Conservation (phyloP, 1,284 basidiomycete species). For the Sphagnurus paluster region DNA sequence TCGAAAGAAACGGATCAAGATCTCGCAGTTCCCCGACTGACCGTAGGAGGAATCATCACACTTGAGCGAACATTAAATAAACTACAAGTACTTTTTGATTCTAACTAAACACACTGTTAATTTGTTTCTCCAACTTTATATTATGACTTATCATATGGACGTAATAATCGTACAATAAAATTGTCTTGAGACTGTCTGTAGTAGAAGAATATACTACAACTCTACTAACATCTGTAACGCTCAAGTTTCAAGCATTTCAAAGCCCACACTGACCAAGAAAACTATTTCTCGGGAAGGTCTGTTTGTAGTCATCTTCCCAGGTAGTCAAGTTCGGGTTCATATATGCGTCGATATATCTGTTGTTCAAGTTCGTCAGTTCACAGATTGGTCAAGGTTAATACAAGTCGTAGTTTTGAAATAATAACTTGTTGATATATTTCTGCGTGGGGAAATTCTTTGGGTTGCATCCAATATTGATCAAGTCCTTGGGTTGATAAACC, state of each 20-base stretch:
- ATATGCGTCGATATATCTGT: slow-evolving; percentile 54
- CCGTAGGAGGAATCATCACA: slow-evolving; percentile 79
- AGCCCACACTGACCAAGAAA: slow-evolving; percentile 49
- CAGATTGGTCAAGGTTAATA: too few relatives aligned
- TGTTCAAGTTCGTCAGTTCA: too few relatives aligned
- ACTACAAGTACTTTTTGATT: slow-evolving; percentile 36
- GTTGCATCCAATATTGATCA: slow-evolving; percentile 82
- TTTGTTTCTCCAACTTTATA: neutral
- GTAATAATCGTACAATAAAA: neutral
- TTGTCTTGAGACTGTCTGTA: neutral
- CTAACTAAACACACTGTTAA: neutral
- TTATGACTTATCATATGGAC: slow-evolving; percentile 4
- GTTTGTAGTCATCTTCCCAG: slow-evolving; percentile 58
- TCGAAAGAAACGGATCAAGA: slow-evolving; percentile 47
- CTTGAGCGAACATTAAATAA: slow-evolving; percentile 70
- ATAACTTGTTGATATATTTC: slow-evolving; percentile 71
- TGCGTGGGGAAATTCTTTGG: slow-evolving; percentile 77
- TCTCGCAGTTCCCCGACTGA: slow-evolving; percentile 73
- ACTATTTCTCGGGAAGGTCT: slow-evolving; percentile 61
- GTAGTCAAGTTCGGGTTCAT: slow-evolving; percentile 59
- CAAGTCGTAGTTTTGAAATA: too few relatives aligned
- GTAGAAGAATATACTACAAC: neutral
- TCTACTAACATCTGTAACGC: neutral
- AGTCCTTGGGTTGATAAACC: slow-evolving; percentile 72
- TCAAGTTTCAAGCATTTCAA: neutral